Base-by-base conservation (phyloP, 1,139 yeast species). In the Hanseniaspora uvarum region DNA sequence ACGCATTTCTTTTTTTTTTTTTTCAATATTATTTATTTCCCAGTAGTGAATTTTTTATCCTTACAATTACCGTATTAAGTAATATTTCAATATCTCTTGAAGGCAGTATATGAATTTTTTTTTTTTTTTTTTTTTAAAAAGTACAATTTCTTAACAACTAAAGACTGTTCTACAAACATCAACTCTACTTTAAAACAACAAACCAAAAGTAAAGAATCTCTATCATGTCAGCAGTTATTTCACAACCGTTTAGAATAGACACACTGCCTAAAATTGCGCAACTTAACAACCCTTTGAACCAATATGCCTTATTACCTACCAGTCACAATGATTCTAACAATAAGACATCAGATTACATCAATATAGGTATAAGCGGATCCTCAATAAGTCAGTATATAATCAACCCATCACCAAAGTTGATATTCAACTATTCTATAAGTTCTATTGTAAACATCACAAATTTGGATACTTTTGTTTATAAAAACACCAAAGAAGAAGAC, bases 391-490 rank as follows among this genome's bases (percentile, higher is more conserved):
- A 82, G 56, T 84, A 82, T 63, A 72, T 84, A 34, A 75, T 86
- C 53, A 80, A 79, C 61, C 96, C 96, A 37, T 80, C 94, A 12
- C 95, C 95, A 14, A 83, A 80, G 62, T 70, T 86, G 60, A 70
- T 80, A 44, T 62, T 60, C 40, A 64, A 63, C 55, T 56, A 61
- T 24, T 61, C 70, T 7, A 65, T 67, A 34, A 68, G 69, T 36
- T 64, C 69, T 3, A 66, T 68, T 2, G 63, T 62, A 41, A 57
- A 61, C 36, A 63, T 66, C 18, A 63, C 67, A n/a, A 66, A 68
- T 1, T 66, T 65, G 48, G 62, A 63, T 53, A 63, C 59, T 3
- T 43, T 38, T 53, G 46, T 45, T 33, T 43, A 48, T 16, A 45
- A 53, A 26, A 45, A 44, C 19, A 44, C 16, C 23, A 53, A 53